Percentiles rank a stretch among this genome's conserved stretches.
phyloP scores from a whole-genome alignment of 495 filamentous ascomycete species.

The Apiosordaria backusii region DNA sequence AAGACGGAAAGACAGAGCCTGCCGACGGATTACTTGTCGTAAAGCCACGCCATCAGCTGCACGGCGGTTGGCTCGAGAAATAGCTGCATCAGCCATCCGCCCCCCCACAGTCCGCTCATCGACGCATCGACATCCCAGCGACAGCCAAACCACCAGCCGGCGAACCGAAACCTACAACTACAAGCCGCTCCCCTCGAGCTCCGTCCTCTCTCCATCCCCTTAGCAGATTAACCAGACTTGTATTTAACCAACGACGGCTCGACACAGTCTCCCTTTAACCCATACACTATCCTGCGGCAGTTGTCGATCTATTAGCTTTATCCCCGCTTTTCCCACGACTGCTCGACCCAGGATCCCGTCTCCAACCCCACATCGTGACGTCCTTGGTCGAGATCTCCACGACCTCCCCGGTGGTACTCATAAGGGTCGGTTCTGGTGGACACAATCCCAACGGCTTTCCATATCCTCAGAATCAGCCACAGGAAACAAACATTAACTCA shows the following conservation, averaged over 20 bases:
- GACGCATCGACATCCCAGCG: background rate
- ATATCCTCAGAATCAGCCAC: background rate
- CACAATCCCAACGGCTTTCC: background rate
- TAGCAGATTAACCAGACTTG: background rate
- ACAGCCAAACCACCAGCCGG: background rate
- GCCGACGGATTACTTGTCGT: too few relatives aligned
- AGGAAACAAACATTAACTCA: constrained; percentile 6
- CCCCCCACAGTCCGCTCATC: background rate
- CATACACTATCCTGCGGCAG: background rate
- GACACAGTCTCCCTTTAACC: background rate
- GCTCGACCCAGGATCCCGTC: background rate
- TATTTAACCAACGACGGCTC: background rate
- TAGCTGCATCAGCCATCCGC: constrained; percentile 1
- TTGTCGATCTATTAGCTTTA: background rate
- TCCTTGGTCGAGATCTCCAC: constrained; percentile 1
- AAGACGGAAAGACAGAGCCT: too few relatives aligned
- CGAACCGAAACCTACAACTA: constrained; percentile 1
- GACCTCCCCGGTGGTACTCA: background rate
- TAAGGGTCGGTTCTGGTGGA: background rate
- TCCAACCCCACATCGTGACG: constrained; percentile 10
- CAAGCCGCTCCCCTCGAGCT: background rate
- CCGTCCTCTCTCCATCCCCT: background rate
- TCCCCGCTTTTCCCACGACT: constrained; percentile 12
- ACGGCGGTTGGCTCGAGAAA: background rate
- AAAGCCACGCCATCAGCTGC: background rate